Conservation (phyloP, 352 stramenopile species). For the Hyaloperonospora arabidopsidis region DNA sequence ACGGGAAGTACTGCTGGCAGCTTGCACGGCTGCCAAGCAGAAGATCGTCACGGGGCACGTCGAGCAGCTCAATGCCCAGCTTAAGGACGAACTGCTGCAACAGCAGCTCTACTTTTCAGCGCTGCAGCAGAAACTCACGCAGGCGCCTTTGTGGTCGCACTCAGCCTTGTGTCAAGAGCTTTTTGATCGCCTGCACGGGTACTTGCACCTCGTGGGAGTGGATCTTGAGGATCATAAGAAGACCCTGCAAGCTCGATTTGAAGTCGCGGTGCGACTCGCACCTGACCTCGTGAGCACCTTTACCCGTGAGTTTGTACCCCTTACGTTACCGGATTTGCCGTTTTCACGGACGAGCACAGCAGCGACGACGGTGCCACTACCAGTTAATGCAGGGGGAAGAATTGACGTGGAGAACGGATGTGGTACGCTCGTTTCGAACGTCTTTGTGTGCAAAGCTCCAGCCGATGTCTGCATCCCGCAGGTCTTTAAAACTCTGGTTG, state of each 20-base stretch:
- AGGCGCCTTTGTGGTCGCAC: slow-evolving; percentile 35
- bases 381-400: slow-evolving; percentile 9
- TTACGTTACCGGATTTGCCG: slow-evolving; percentile 28
- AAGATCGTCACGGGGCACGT: slow-evolving; percentile 39
- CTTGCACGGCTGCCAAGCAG: slow-evolving; percentile 44
- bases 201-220: slow-evolving; percentile 19
- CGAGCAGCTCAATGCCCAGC: slow-evolving; percentile 37
- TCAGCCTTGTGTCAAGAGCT: slow-evolving; percentile 28
- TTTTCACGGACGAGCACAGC: slow-evolving; percentile 37
- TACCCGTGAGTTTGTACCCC: slow-evolving; percentile 27
- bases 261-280: slow-evolving; percentile 23
- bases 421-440: slow-evolving; percentile 42
- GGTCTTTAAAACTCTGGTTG: slow-evolving; percentile 31
- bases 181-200: slow-evolving; percentile 37
- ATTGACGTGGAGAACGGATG: slow-evolving; percentile 7
- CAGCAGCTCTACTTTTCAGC: slow-evolving; percentile 53
- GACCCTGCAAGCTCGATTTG: slow-evolving; percentile 31
- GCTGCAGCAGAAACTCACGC: slow-evolving; percentile 35
- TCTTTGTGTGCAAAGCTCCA: slow-evolving; percentile 51
- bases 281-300: slow-evolving; percentile 33
- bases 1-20: slow-evolving; percentile 27
- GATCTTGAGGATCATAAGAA: slow-evolving; percentile 13
- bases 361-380: slow-evolving; percentile 15
- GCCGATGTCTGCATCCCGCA: slow-evolving; percentile 22
- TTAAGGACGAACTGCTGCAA: slow-evolving; percentile 43